phyloP scores from a whole-genome alignment of 306 rosid species.

The Pyrus pyrifolia region DNA sequence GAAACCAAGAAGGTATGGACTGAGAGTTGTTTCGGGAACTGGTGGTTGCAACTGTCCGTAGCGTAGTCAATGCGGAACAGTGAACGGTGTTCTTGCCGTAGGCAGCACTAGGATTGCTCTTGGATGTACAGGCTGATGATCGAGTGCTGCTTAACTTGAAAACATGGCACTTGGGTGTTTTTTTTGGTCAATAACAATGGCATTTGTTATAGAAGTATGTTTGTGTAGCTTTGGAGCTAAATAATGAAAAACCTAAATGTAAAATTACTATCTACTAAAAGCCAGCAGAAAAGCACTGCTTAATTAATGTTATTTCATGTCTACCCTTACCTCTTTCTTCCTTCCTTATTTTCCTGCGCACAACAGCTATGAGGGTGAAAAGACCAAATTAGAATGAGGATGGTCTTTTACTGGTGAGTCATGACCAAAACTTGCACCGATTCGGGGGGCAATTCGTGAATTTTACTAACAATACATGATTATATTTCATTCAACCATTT shows the following conservation, averaged over 20 bases:
- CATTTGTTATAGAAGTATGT: neutral
- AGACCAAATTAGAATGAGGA: no score
- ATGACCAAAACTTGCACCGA: no score
- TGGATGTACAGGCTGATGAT: neutral
- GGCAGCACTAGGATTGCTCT: neutral
- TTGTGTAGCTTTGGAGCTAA: neutral
- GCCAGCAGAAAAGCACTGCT: no score
- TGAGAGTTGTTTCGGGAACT: neutral
- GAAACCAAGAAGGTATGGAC: slow-evolving; percentile 24
- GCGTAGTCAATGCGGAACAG: neutral
- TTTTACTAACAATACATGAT: no score
- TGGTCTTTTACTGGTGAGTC: no score
- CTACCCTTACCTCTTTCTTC: no score
- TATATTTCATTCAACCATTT: no score
- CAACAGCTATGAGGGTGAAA: no score
- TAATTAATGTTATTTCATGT: no score
- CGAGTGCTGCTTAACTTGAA: neutral
- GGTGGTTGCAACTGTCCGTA: neutral
- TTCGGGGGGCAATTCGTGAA: no score
- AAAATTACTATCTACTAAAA: neutral
- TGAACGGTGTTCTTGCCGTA: neutral
- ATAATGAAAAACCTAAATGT: neutral
- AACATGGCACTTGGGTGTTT: neutral
- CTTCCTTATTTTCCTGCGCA: no score
- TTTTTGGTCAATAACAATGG: neutral